Percentiles rank a stretch among this genome's conserved stretches.
phyloP scores from a whole-genome alignment of 768 basidiomycete genomes.

The Kwoniella bestiolae region DNA sequence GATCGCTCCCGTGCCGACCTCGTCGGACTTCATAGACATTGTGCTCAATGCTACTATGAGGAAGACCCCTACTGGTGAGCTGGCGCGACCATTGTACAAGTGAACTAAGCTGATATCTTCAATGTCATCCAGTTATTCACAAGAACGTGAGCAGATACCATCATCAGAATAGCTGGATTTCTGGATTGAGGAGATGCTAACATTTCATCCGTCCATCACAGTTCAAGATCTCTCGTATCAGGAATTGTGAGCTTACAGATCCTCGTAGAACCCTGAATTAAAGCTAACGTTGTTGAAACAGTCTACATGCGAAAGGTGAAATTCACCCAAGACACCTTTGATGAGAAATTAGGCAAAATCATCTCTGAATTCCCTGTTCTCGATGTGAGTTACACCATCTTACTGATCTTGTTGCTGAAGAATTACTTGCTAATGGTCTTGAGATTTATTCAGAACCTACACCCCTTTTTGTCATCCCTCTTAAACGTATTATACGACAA shows the following conservation, averaged over 20 bases:
- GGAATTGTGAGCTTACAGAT: slow-evolving; percentile 63
- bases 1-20: slow-evolving; percentile 98
- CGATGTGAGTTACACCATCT: slow-evolving; percentile 67
- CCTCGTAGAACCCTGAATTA: background rate
- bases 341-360: slow-evolving; percentile 91
- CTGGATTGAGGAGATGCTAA: background rate
- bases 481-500: slow-evolving; percentile 99
- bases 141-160: slow-evolving; percentile 68
- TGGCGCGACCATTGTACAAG: background rate
- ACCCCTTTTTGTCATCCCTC: slow-evolving; percentile 92
- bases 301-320: slow-evolving; percentile 98
- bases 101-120: slow-evolving; percentile 2
- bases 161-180: background rate
- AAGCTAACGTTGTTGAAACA: slow-evolving; percentile 29
- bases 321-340: slow-evolving; percentile 95
- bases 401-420: background rate
- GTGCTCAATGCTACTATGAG: slow-evolving; percentile 71
- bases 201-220: background rate
- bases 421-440: background rate
- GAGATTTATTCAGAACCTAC: slow-evolving; percentile 69
- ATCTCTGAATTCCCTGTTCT: slow-evolving; percentile 96
- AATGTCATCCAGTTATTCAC: slow-evolving; percentile 73
- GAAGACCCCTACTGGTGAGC: slow-evolving; percentile 81
- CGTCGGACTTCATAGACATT: slow-evolving; percentile 76
- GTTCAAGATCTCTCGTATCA: slow-evolving; percentile 98